These are phyloP conservation scores for Nannizzia gypsea DNA, from an alignment of 2,329 filamentous ascomycete genomes.

Conservation along the genomic window DNA sequence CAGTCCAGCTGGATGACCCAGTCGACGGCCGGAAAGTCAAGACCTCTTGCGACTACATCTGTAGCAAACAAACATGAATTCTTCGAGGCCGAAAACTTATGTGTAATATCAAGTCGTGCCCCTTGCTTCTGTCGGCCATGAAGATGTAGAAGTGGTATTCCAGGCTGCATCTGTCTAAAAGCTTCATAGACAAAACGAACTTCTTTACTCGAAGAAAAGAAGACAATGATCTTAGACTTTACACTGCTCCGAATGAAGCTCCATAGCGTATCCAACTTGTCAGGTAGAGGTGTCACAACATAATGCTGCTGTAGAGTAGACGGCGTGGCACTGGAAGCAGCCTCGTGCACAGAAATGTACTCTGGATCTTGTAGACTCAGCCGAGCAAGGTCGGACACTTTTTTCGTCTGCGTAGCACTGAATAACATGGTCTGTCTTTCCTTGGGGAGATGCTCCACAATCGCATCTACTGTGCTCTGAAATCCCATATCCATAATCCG, in stretches of 20 bases:
- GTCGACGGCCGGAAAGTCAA: slow-evolving; percentile 93
- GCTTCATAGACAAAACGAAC: slow-evolving; percentile 92
- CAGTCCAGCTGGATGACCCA: slow-evolving; percentile 99
- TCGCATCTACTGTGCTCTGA: slow-evolving; percentile 76
- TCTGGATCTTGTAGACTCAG: slow-evolving; percentile 82
- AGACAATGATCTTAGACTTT: slow-evolving; percentile 90
- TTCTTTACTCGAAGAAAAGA: slow-evolving; percentile 89
- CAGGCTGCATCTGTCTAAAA: slow-evolving; percentile 85
- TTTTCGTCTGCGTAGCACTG: slow-evolving; percentile 90
- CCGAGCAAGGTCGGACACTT: slow-evolving; percentile 80
- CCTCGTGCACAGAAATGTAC: slow-evolving; percentile 88
- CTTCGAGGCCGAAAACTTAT: slow-evolving; percentile 67
- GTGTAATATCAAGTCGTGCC: slow-evolving; percentile 75
- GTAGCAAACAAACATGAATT: slow-evolving; percentile 86
- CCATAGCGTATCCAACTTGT: slow-evolving; percentile 86
- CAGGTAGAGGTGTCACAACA: slow-evolving; percentile 66
- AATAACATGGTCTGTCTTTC: slow-evolving; percentile 85
- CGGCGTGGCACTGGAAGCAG: slow-evolving; percentile 67
- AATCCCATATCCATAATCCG: slow-evolving; percentile 98
- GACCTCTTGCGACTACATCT: slow-evolving; percentile 82
- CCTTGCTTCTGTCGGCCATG: slow-evolving; percentile 90
- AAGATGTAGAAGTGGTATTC: slow-evolving; percentile 82
- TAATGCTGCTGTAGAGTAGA: slow-evolving; percentile 82
- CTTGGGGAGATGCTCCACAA: slow-evolving; percentile 79
- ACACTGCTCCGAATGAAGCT: slow-evolving; percentile 85